Evolutionary conservation across 108 stramenopile genomes (phyloP).

Genomic region (Chaetoceros muelleri): DNA sequence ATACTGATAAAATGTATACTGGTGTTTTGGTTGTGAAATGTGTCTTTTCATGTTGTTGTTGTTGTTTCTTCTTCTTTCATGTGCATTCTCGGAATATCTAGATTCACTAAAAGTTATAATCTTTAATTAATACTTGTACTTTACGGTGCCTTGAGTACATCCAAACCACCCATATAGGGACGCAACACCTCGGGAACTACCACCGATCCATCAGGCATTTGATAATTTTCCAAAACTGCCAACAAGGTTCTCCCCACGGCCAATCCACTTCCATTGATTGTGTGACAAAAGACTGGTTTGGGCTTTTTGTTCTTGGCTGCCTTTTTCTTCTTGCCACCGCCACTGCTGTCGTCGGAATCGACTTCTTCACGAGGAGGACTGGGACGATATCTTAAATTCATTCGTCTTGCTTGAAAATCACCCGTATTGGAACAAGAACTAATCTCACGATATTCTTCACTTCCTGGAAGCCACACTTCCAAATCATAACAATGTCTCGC

Average conservation of each 20-base stretch:
- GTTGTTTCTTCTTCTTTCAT: no score
- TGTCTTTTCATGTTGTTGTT: no score
- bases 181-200: slow-evolving; percentile 82
- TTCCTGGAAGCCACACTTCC: slow-evolving; percentile 97
- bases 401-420: slow-evolving; percentile 96
- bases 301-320: slow-evolving; percentile 64
- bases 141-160: slow-evolving; percentile 36
- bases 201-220: slow-evolving; percentile 85
- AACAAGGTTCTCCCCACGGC: slow-evolving; percentile 95
- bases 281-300: slow-evolving; percentile 84
- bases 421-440: slow-evolving; percentile 90
- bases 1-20: no score
- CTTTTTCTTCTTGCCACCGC: slow-evolving; percentile 21
- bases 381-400: slow-evolving; percentile 88
- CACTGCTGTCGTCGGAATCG: slow-evolving; percentile 13
- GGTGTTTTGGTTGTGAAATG: no score
- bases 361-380: slow-evolving; percentile 13
- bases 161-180: slow-evolving; percentile 86
- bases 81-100: no score
- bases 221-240: slow-evolving; percentile 96
- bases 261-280: slow-evolving; percentile 96
- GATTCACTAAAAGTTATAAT: no score
- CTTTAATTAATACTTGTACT: not conserved
- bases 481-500: slow-evolving; percentile 95
- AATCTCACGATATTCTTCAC: slow-evolving; percentile 88